Percentiles rank a stretch among this genome's conserved stretches.
Evolutionary conservation across 2,329 filamentous ascomycete species (phyloP).

Genomic region (Colletotrichum ledebouriae): DNA sequence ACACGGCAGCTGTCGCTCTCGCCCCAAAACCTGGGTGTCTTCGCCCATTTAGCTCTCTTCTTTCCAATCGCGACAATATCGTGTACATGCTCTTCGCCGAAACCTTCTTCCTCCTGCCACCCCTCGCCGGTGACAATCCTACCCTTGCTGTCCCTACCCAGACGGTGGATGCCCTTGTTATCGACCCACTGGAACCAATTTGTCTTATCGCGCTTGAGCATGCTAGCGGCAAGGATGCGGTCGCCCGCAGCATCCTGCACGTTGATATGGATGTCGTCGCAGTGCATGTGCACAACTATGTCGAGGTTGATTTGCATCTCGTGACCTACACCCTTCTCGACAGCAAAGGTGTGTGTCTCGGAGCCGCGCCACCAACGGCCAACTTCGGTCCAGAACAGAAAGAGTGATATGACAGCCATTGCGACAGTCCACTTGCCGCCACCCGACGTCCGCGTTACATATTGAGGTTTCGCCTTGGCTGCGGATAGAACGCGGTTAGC

Average conservation of each 20-base stretch:
- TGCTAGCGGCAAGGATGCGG: constrained; percentile 83
- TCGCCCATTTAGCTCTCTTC: constrained; percentile 76
- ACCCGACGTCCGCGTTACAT: constrained; percentile 84
- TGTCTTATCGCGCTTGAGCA: constrained; percentile 82
- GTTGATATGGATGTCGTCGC: constrained; percentile 91
- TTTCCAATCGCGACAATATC: constrained; percentile 84
- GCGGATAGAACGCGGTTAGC: constrained; percentile 45
- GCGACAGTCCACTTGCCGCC: constrained; percentile 95
- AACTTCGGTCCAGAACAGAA: constrained; percentile 85
- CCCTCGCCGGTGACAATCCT: constrained; percentile 69
- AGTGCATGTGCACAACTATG: constrained; percentile 90
- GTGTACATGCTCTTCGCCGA: constrained; percentile 86
- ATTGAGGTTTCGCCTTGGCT: constrained; percentile 97
- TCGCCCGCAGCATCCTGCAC: constrained; percentile 97
- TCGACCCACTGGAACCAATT: constrained; percentile 87
- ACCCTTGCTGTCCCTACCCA: constrained; percentile 69
- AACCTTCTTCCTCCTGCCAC: constrained; percentile 77
- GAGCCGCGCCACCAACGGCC: constrained; percentile 85
- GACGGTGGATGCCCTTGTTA: constrained; percentile 73
- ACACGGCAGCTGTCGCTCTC: constrained; percentile 84
- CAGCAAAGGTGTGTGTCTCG: constrained; percentile 90
- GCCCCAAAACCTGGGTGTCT: constrained; percentile 78
- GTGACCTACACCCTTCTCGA: constrained; percentile 91
- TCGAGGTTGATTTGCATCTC: constrained; percentile 95
- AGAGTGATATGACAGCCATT: constrained; percentile 79